Evolutionary conservation across 257 asterid genomes (phyloP), one percentile per base, ranked within the genome.

Genomic region (Nicotiana otophora): DNA sequence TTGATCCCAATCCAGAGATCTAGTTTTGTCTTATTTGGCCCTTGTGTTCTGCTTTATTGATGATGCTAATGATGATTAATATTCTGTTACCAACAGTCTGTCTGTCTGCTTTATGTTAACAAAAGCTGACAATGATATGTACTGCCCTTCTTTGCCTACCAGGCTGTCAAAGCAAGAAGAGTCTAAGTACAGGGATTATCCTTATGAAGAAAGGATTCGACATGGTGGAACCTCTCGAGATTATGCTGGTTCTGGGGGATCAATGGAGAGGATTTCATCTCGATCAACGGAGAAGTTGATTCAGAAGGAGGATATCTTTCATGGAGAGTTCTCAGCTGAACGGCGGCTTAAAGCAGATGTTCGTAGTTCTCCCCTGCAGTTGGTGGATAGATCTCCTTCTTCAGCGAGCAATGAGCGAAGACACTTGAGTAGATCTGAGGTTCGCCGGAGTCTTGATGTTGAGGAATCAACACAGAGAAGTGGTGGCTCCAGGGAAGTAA

Each of bases 111-210:
- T 17, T 34, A 74, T 51, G 16, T 74, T 48, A 30, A 9, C 65
- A 66, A 28, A 72, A 30, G 31, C 16, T 20, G 28, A 61, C 67
- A 53, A 33, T 54, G 69, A 7, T 79, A 81, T 28, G 66, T 53
- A 31, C 64, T 60, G 30, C 64, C 77, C 55, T 84, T 81, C 66
- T 31, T 53, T 81, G 81, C 82, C 81, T 61, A 86, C 39, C 87
- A 96, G 99, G 92, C 83, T 72, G 65, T 87, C 87, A 83, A 94
- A 92, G 90, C 98, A 92, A 85, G 99, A 96, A 51, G 99, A 92
- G 30, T 85, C 95, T 15, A 96, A 88, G 89, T 92, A 88, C 79
- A 89, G 94, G 91, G 97, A 96, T 30, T 85, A 90, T 86, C 88
- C 89, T 75, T 90, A 91, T 78, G 99, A 96, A 83, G 99, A 93